These are phyloP conservation scores for Leishmania tarentolae DNA, from an alignment of 208 protist genomes.

Conservation along the genomic window DNA sequence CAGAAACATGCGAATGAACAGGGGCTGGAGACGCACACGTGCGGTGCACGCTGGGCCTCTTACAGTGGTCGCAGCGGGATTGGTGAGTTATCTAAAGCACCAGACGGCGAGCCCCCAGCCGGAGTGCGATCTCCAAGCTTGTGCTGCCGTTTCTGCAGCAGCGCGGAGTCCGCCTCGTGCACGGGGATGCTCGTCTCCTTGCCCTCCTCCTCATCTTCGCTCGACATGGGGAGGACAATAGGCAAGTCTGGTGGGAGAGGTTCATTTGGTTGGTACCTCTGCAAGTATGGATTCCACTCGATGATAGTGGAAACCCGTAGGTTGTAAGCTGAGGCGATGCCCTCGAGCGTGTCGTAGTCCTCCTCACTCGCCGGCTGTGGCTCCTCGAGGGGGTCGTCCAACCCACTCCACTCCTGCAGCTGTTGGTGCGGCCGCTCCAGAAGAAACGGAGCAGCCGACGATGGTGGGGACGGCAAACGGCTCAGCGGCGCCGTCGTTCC, in stretches of 20 bases:
- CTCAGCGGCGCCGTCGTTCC: neutral
- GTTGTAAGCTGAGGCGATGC: conserved; percentile 59
- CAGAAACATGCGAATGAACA: neutral
- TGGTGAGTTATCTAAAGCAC: conserved; percentile 14
- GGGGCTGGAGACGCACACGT: neutral
- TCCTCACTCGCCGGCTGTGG: conserved; percentile 14
- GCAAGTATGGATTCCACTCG: conserved; percentile 71
- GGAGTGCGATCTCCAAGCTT: conserved; percentile 4
- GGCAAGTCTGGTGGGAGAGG: conserved; percentile 73
- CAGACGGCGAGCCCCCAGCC: neutral
- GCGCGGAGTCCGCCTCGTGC: neutral
- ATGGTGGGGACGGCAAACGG: neutral
- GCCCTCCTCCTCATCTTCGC: conserved; percentile 23
- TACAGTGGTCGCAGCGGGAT: conserved; percentile 7
- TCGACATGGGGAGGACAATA: conserved; percentile 60
- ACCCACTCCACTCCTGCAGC: neutral
- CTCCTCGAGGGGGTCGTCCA: neutral
- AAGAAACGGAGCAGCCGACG: neutral
- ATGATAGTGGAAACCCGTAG: conserved; percentile 51
- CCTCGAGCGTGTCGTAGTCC: conserved; percentile 73
- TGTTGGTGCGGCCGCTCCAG: neutral
- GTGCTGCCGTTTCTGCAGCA: neutral
- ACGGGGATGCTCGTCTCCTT: conserved; percentile 5
- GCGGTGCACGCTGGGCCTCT: neutral
- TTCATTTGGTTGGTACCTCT: conserved; percentile 49